phyloP scores from a whole-genome alignment of 331 rosid genomes.

The Acacia pycnantha region DNA sequence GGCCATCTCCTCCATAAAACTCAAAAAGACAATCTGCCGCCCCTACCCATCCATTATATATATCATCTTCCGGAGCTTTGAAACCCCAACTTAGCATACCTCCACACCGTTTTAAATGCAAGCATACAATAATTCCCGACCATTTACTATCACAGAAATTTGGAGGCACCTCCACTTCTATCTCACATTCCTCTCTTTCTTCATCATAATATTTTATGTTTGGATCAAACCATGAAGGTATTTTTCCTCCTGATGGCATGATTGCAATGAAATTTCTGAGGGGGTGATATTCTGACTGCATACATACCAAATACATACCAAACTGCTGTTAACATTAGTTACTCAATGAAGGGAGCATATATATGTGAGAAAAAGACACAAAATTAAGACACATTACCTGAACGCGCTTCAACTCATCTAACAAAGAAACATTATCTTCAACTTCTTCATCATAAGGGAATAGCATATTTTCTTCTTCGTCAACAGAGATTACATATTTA shows the following conservation, averaged over 20 bases:
- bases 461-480: background rate
- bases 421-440: too few species aligned
- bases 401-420: too few species aligned
- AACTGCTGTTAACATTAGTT: too few species aligned
- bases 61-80: background rate
- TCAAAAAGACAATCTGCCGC: background rate
- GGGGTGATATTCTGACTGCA: background rate
- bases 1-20: too few species aligned
- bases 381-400: background rate
- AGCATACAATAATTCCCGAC: background rate
- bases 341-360: too few species aligned
- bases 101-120: rapidly evolving
- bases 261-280: background rate
- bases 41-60: background rate
- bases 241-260: background rate
- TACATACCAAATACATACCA: background rate
- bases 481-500: background rate
- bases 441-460: background rate
- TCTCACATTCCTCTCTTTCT: background rate
- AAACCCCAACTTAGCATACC: background rate
- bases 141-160: background rate
- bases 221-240: background rate
- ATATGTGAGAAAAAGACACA: background rate
- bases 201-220: background rate
- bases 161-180: background rate